phyloP scores from a whole-genome alignment of 2,329 filamentous ascomycete species.

The Periconia sp. region DNA sequence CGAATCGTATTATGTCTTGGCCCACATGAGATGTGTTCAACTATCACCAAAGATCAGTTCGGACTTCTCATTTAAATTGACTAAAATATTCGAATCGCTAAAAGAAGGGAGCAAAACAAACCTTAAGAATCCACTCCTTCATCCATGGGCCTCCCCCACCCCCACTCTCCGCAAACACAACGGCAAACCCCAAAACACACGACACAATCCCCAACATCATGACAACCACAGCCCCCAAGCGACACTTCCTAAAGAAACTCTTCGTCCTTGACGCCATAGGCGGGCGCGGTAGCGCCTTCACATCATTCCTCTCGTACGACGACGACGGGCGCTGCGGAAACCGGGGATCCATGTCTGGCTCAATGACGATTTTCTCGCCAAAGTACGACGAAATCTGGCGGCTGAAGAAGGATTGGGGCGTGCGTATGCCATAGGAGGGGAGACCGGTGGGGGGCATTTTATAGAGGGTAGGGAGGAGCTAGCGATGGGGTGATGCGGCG shows the following conservation, averaged over 20 bases:
- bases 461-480: not conserved
- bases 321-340: too few relatives aligned
- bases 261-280: slow-evolving; percentile 19
- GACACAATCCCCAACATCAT: slow-evolving; percentile 12
- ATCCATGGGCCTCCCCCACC: not conserved
- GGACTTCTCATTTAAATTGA: not conserved
- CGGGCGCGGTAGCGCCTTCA: slow-evolving; percentile 19
- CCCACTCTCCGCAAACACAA: slow-evolving; percentile 17
- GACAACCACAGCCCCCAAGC: slow-evolving; percentile 21
- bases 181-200: slow-evolving; percentile 19
- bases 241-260: slow-evolving; percentile 17
- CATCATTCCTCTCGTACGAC: slow-evolving; percentile 17
- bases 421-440: not conserved
- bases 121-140: slow-evolving; percentile 19
- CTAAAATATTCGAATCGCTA: not conserved
- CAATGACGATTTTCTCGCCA: slow-evolving; percentile 14
- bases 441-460: not conserved
- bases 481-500: not conserved
- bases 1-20: slow-evolving; percentile 17
- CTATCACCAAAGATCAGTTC: slow-evolving; percentile 1
- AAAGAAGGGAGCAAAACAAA: slow-evolving; percentile 10
- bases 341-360: slow-evolving; percentile 20
- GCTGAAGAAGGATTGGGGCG: not conserved
- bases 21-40: slow-evolving; percentile 19
- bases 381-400: slow-evolving; percentile 2